Base-by-base conservation (phyloP, 345 rosid genomes). In the Eucalyptus cloeziana region DNA sequence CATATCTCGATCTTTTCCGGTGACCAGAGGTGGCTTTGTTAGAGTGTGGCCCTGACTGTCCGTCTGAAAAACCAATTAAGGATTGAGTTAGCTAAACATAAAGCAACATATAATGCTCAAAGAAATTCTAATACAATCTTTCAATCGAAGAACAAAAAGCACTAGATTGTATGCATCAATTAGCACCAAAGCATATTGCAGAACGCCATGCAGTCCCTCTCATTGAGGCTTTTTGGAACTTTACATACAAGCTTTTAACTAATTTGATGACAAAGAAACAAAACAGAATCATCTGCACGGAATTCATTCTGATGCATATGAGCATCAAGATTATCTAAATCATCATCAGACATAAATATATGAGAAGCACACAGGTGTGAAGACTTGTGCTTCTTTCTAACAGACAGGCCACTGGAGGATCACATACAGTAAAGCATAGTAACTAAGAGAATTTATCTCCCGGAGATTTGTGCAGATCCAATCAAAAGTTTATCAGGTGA, bases 1-100 rank as follows among this genome's bases (percentile, higher is more conserved):
- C 87, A 88, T 56, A 30, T 94, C 95, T 91, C 90, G 93, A 87
- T 92, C 94, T 89, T 92, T 95, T 86, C 93, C 94, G 90, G 54
- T 87, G 88, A 91, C 88, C 43, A 89, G 12, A 52, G 91, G 89
- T 89, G 88, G 96, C 90, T 94, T 92, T 30, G 87, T 87, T 19
- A 88, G 89, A 19, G 86, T 52, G 87, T 86, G 92, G 85, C 86
- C 88, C 89, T 95, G 93, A 81, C 91, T 89, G 87, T 93, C 96
- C 49, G 91, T 93, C 96, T 69, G 80, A 76, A 71, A 86, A 89
- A 89, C 67, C 86, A 88, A 88, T 37, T 52, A 13, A 45, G 27
- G 83, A 76, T 19, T 37, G 15, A 76, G 47, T 76, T 37, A 76
- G 47, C 45, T 37, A 76, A 76, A 76, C 83, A 19, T 76, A 37